Evolutionary conservation across 2,329 filamentous ascomycete genomes (phyloP), one percentile per base, ranked within the genome.

Genomic region (Stagonosporopsis tanaceti): DNA sequence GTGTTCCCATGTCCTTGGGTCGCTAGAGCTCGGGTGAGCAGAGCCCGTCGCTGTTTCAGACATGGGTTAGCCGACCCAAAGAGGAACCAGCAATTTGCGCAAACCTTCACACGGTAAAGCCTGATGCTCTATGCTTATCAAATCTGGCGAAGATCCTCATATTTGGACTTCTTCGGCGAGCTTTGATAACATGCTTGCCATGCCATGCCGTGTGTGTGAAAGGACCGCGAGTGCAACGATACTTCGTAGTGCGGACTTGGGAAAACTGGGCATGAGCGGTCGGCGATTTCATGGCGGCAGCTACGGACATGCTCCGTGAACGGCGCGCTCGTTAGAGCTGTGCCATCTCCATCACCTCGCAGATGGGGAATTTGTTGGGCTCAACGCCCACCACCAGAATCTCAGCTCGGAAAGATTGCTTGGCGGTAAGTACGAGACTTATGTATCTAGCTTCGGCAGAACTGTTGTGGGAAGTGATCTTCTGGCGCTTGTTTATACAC

Each of bases 1-100:
- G 51, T 45, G 22, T 54, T 48, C 47, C 63, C 66, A 62, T 41
- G 44, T 45, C 41, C 35, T 47, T 56, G 64, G 61, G 55, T 62
- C 54, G 28, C 38, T 28, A 11, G 17, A 27, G 32, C 42, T 30
- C 47, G 47, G 44, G 30, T 35, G 38, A 51, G 41, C 37, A 47
- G 41, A 37, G 35, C 22, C 32, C 32, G 38, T 57, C 44, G 45
- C 54, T 53, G 54, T 57, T 57, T 57, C 50, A 57, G 50, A 50
- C 50, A 53, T 28, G 39, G 47, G 12, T 46, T 24, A 28, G 14
- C n/a, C 24, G 24, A 34, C 38, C 48, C 32, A 53, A 53, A 22
- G 25, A 9, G 42, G 35, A 40, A n/a, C 24, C 37, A 25, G 34
- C 39, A 45, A 53, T 48, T 40, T 53, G 27, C 48, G 45, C 20